phyloP scores from a whole-genome alignment of 768 basidiomycete species.

The Lyophyllum decastes region DNA sequence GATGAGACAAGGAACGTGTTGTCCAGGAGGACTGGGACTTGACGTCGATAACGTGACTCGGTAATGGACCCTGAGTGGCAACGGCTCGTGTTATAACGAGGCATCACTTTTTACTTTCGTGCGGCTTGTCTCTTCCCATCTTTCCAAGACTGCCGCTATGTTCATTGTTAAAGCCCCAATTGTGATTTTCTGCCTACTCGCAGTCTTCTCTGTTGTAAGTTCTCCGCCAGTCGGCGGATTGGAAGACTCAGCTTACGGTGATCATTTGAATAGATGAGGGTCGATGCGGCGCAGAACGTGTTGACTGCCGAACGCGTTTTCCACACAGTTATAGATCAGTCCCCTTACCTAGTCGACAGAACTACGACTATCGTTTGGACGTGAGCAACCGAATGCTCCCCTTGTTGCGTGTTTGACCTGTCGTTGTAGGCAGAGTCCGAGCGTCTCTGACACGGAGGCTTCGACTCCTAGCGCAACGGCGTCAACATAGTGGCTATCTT shows the following conservation, averaged over 20 bases:
- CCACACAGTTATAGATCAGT: slow-evolving; percentile 5
- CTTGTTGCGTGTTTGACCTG: background rate
- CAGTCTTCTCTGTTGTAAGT: background rate
- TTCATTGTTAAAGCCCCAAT: background rate
- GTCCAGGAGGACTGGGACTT: background rate
- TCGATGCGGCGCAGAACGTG: background rate
- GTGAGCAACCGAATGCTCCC: background rate
- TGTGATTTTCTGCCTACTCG: background rate
- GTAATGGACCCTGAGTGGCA: background rate
- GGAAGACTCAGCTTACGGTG: background rate
- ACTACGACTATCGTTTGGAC: slow-evolving; percentile 15
- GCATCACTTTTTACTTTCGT: background rate
- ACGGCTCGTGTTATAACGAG: background rate
- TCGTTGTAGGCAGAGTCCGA: background rate
- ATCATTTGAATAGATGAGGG: background rate
- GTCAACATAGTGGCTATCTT: background rate
- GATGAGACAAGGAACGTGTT: background rate
- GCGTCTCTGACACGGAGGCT: background rate
- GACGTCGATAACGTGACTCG: background rate
- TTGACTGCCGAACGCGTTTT: slow-evolving; percentile 5
- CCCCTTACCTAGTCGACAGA: slow-evolving; percentile 11
- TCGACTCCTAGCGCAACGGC: background rate
- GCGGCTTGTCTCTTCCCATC: background rate
- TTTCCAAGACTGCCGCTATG: background rate
- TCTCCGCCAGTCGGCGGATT: no score